A percentile compares a stretch with the other conserved stretches of the same genome.
These are phyloP conservation scores for Venturia effusa DNA, from an alignment of 2,329 filamentous ascomycete genomes.

Conservation along the genomic window DNA sequence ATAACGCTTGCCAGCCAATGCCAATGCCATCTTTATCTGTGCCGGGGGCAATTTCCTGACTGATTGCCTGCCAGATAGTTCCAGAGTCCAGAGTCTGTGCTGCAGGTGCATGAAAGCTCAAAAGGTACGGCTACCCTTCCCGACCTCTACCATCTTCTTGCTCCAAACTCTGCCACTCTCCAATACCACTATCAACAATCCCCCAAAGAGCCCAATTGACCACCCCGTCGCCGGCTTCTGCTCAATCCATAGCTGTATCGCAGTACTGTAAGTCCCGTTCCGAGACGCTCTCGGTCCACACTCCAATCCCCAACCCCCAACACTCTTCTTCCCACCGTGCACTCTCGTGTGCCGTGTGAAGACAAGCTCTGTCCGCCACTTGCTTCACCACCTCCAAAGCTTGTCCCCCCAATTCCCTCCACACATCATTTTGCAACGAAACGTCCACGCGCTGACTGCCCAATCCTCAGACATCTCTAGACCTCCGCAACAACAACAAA, in stretches of 20 bases:
- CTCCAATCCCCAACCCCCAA: neutral
- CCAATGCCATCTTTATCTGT: neutral
- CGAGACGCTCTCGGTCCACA: neutral
- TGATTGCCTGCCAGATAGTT: neutral
- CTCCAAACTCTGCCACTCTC: neutral
- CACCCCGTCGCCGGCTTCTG: neutral
- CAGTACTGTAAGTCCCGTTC: neutral
- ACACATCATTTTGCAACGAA: neutral
- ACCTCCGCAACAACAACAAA: constrained; percentile 19
- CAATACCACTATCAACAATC: constrained; percentile 6
- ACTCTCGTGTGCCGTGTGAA: neutral
- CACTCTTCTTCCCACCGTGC: neutral
- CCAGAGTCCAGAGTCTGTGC: neutral
- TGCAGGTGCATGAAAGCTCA: neutral
- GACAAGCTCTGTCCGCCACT: neutral
- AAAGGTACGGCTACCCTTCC: neutral
- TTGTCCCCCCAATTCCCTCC: neutral
- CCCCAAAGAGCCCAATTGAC: neutral
- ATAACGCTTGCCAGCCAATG: neutral
- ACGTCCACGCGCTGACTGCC: neutral
- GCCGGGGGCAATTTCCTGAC: neutral
- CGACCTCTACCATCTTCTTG: neutral
- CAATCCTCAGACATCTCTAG: constrained; percentile 19
- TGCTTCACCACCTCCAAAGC: neutral
- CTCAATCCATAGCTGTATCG: neutral